Base-by-base conservation (phyloP, 1,139 yeast species). In the Protomyces lactucae-debilis region DNA sequence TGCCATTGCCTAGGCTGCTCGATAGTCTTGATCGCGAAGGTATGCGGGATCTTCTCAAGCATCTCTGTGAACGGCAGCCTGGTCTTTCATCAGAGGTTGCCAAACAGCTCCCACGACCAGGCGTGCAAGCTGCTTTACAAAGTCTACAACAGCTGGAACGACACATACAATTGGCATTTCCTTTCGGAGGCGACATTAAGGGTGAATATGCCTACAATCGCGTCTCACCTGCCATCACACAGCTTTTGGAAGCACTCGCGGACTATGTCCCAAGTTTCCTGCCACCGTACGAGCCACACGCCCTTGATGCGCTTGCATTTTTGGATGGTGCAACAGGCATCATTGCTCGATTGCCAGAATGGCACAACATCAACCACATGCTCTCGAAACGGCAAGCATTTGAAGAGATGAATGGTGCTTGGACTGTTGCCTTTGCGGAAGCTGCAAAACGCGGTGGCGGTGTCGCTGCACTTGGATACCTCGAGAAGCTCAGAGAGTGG, bases 131-230 rank as follows among this genome's bases (percentile, higher is more conserved):
- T 67, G 82, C 88, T 4, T 73, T 86, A 36, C 77, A 76, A 12
- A 77, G 83, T 40, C 76, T 89, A 64, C 75, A 77, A 46, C 73
- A 73, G 12, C 84, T 86, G 70, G 76, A 81, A 60, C 77, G 79
- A 16, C 71, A 71, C 2, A 82, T 88, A 36, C 72, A 77, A 40
- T 73, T 75, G 23, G 80, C 82, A 66, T 75, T 89, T 68, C 96
- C 96, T 0, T 88, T 87, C 74, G 85, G 86, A 70, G 89, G 89
- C 68, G 90, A 87, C 70, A 78, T 80, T 23, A 79, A 82, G 60
- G 84, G 88, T 61, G 98, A 92, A 74, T 93, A 93, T 73, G 86
- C 96, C n/a, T 93, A 86, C 75, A 79, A 89, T 66, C 80, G 98
- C 66, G 87, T 92, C 64, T 86, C 89, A 71, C 85, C 90, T 1